A percentile compares a stretch with the other conserved stretches of the same genome.
These are phyloP conservation scores for Magnolia sinica DNA, from an alignment of 164 flowering plant genomes.

Conservation along the genomic window DNA sequence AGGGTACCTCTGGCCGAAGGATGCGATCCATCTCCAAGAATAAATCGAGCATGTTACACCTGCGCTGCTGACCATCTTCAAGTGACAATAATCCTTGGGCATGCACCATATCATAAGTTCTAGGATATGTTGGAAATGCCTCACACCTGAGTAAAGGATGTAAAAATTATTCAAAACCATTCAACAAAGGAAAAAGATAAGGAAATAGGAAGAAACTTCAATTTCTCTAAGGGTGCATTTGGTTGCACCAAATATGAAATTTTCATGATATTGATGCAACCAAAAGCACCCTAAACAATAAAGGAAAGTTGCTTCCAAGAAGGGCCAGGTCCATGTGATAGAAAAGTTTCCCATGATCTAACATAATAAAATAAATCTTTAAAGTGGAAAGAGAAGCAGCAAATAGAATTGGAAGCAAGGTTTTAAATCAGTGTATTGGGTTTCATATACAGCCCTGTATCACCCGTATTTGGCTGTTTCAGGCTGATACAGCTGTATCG, in stretches of 20 bases:
- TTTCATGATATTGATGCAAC: neutral
- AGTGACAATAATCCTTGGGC: conserved; percentile 81
- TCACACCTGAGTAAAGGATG: conserved; percentile 66
- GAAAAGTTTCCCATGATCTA: neutral
- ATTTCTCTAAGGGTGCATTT: too few relatives aligned
- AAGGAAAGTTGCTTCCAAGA: neutral
- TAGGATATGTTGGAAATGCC: conserved; percentile 94
- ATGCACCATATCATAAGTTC: conserved; percentile 95
- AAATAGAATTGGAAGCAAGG: too few relatives aligned
- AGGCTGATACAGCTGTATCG: too few relatives aligned
- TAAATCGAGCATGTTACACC: conserved; percentile 69
- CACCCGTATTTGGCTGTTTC: too few relatives aligned
- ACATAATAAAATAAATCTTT: too few relatives aligned
- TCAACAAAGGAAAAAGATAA: neutral
- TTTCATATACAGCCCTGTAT: too few relatives aligned
- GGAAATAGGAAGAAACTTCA: neutral
- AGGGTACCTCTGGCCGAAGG: conserved; percentile 94
- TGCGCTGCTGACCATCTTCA: conserved; percentile 45
- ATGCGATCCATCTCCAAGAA: conserved; percentile 88
- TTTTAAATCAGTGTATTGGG: too few relatives aligned
- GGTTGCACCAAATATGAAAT: neutral
- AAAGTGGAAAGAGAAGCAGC: too few relatives aligned
- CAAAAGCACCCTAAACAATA: neutral
- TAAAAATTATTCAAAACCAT: neutral
- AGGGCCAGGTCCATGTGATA: neutral